Conservation (phyloP, 768 basidiomycete genomes). For the Hortiboletus campestris region DNA sequence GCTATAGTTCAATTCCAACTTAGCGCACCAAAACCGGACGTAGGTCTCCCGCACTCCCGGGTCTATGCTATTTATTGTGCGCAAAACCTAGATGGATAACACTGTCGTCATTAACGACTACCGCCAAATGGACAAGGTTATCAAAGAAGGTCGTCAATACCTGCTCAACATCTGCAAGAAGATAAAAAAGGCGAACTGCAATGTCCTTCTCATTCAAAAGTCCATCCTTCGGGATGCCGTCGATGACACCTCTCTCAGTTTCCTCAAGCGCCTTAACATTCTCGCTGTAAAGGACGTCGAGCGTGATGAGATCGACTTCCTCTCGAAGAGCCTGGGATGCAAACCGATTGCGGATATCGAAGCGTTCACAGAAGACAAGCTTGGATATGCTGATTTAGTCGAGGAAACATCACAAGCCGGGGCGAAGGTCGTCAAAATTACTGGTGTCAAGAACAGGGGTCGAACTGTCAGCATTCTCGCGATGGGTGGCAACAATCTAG, state of each 20-base stretch:
- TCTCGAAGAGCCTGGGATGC: slow-evolving; percentile 91
- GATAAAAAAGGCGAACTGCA: slow-evolving; percentile 99
- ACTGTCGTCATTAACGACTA: slow-evolving; percentile 99
- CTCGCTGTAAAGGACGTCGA: slow-evolving; percentile 97
- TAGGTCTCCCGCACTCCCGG: slow-evolving; percentile 37
- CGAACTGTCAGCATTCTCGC: slow-evolving; percentile 95
- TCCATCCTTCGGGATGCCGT: slow-evolving; percentile 99
- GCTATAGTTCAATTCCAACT: slow-evolving; percentile 98
- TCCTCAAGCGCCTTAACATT: slow-evolving; percentile 96
- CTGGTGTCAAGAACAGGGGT: slow-evolving; percentile 91
- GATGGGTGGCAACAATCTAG: slow-evolving; percentile 88
- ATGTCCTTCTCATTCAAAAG: slow-evolving; percentile 98
- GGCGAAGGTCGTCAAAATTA: slow-evolving; percentile 90
- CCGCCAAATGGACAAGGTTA: slow-evolving; percentile 99
- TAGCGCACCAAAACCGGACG: slow-evolving; percentile 96
- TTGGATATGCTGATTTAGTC: slow-evolving; percentile 93
- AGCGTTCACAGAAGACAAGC: slow-evolving; percentile 95
- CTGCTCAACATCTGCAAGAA: slow-evolving; percentile 97
- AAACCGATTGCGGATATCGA: slow-evolving; percentile 98
- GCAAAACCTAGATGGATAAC: slow-evolving; percentile 86
- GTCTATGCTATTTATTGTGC: not conserved
- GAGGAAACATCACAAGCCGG: slow-evolving; percentile 83
- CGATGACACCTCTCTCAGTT: slow-evolving; percentile 94
- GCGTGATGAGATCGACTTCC: slow-evolving; percentile 97
- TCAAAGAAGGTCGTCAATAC: slow-evolving; percentile 98